Conservation (phyloP, 306 rosid genomes). For the Rosa lucieae region DNA sequence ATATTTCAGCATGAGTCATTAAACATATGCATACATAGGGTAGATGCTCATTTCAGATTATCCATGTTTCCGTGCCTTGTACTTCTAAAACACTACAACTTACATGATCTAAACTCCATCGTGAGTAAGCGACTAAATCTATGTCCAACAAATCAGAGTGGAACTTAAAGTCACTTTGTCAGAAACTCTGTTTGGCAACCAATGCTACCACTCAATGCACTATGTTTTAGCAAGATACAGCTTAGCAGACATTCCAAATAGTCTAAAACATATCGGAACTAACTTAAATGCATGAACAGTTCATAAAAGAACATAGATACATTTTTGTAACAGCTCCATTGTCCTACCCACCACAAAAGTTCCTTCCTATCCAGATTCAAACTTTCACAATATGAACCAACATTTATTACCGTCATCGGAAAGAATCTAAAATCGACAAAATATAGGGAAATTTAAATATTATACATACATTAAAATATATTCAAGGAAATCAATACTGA, state of each 20-base stretch:
- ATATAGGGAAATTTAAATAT: neutral
- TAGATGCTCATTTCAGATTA: neutral
- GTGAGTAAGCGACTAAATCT: neutral
- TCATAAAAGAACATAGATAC: neutral
- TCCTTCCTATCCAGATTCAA: neutral
- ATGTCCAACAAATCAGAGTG: neutral
- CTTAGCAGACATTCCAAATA: neutral
- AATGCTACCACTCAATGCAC: neutral
- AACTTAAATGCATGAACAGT: neutral
- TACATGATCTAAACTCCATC: neutral
- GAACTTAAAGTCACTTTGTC: neutral
- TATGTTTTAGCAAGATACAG: neutral
- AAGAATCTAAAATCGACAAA: neutral
- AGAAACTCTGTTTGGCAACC: neutral
- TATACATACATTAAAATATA: conserved; percentile 42
- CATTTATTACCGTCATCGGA: neutral
- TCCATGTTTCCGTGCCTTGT: neutral
- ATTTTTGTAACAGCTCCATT: neutral
- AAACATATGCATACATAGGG: neutral
- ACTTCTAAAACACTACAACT: neutral
- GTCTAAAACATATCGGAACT: neutral
- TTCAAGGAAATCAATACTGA: conserved; percentile 30
- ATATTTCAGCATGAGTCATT: neutral
- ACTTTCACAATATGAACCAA: neutral
- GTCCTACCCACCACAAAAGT: neutral